Evolutionary conservation across 305 asterid genomes (phyloP), one percentile per base, ranked within the genome.

Genomic region (Euphrasia arctica): DNA sequence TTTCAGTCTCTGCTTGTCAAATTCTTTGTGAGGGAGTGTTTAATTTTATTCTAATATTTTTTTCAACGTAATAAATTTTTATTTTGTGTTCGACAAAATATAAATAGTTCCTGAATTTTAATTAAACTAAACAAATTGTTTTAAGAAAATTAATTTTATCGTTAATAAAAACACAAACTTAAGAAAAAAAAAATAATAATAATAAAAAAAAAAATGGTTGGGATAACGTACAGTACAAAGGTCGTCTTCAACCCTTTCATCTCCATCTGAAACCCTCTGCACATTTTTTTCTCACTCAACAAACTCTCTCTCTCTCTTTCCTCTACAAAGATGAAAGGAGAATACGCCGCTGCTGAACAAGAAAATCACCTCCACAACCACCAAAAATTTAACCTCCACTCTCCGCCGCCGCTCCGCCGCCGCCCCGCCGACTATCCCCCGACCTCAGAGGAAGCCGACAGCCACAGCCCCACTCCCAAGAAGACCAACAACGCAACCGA

Each of bases 371-470:
- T 43, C 5, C 56, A 45, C 2, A 36, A 45, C 13, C 51, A 10
- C 57, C 65, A 49, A 59, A 67, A 52, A 43, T 13, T 64, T 66
- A 69, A 74, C 13, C 69, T 55, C 63, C 78, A 65, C 4, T 42
- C 68, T 4, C 3, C 74, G 3, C 63, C 63, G 4, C 68, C 71
- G 36, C 72, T 3, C 27, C 57, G 4, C 68, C 65, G 22, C 72
- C 39, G 22, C 48, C 3, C 71, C 70, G 3, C 57, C 51, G 72
- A 29, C 3, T 29, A 11, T 43, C 15, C 64, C 3, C 34, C 58
- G 27, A 31, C 75, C 72, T 77, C 89, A 48, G 78, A 79, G 8
- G 83, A 81, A 27, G 73, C 76, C 65, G 84, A 80, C 77, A 83
- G 83, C 80, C 78, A 72, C 34, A 60, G 58, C 68, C 72, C 51